Evolutionary conservation across 306 rosid genomes (phyloP), one percentile per base, ranked within the genome.

Genomic region (Medicago truncatula): DNA sequence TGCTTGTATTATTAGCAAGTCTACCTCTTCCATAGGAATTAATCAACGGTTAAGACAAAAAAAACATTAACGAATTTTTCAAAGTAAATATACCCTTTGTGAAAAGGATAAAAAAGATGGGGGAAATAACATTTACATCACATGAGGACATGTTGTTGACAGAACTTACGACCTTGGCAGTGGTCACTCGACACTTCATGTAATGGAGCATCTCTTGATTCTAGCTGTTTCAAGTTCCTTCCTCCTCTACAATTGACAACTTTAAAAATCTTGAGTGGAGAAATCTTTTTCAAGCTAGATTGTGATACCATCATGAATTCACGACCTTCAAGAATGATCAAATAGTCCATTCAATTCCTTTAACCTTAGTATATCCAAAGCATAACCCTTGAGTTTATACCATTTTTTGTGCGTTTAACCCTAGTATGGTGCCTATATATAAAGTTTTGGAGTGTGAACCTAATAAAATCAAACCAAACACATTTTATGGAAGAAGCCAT

Each of bases 311-410:
- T 46, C 52, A 46, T 12, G 14, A 28, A 28, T 28, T 28, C 31
- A 28, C 31, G 31, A 77, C 43, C 39, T 43, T 67, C 3, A 38
- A 49, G 20, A 50, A 46, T 46, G 16, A 50, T 63, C 63, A 41
- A 16, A 17, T 0, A 20, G 38, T 66, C 31, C 3, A 0, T 17
- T 16, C 21, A 7, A 4, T 3, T 4, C 38, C 18, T 73, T 21
- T 53, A 58, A n/a, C 21, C 31, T 28, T 28, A 28, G 31, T 2
- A 81, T 81, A 81, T 81, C 81, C 77, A 2, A 50, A 62, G 84
- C 23, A 81, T 81, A 81, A 69, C n/a, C 73, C 74, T 28, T 14
- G 18, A 13, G 73, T 9, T 58, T 68, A 80, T 80, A 54, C 80
- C 72, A 12, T 57, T 23, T 56, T 41, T 58, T 74, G 9, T 38